A percentile compares a stretch with the other conserved stretches of the same genome.
Evolutionary conservation across 1,284 basidiomycete genomes (phyloP).

Genomic region (Cryptococcus sp.): DNA sequence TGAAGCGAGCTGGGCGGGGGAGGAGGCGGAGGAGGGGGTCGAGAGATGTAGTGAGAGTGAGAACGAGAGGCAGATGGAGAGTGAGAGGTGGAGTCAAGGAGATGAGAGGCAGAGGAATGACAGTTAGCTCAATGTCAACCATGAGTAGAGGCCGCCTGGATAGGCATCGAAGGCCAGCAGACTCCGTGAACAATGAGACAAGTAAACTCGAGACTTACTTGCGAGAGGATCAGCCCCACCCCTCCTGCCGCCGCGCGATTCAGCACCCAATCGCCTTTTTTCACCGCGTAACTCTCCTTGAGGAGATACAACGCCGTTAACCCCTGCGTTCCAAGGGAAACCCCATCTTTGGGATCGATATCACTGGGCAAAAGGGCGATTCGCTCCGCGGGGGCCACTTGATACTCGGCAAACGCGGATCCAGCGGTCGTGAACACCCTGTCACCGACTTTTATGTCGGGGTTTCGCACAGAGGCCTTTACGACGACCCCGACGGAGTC

Average conservation of each 20-base stretch:
- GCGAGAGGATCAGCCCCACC: conserved; percentile 58
- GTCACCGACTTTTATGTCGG: conserved; percentile 54
- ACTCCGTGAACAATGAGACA: too few species aligned
- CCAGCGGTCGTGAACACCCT: conserved; percentile 58
- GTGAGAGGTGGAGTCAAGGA: too few species aligned
- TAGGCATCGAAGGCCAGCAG: too few species aligned
- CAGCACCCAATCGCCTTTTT: conserved; percentile 59
- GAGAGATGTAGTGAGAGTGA: too few species aligned
- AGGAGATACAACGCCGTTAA: conserved; percentile 78
- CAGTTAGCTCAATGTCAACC: too few species aligned
- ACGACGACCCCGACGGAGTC: conserved; percentile 78
- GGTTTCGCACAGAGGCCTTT: conserved; percentile 36
- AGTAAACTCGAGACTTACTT: conserved; percentile 50
- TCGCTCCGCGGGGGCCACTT: conserved; percentile 65
- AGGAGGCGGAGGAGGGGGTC: not conserved
- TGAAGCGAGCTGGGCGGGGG: conserved; percentile 49
- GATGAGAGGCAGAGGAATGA: too few species aligned
- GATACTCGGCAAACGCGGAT: conserved; percentile 73
- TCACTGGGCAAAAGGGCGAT: conserved; percentile 58
- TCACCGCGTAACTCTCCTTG: conserved; percentile 78
- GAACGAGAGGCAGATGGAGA: too few species aligned
- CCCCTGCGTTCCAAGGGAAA: conserved; percentile 71
- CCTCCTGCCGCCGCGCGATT: conserved; percentile 88
- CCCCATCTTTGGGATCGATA: conserved; percentile 67
- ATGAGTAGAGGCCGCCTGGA: not conserved